These are phyloP conservation scores for Phaeotremella fagi DNA, from an alignment of 768 basidiomycete genomes.

Conservation along the genomic window DNA sequence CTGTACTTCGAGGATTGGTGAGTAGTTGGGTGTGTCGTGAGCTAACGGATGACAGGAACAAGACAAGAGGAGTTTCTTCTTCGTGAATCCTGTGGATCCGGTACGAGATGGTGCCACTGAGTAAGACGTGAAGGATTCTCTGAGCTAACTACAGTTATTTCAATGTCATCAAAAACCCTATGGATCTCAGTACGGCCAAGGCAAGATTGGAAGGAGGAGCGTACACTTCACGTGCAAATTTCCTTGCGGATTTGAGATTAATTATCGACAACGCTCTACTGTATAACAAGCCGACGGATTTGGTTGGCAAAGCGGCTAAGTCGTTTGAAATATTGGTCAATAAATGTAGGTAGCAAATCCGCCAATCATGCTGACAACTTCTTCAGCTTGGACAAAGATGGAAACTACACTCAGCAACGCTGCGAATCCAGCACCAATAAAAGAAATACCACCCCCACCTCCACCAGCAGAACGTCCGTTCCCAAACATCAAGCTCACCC, in stretches of 20 bases:
- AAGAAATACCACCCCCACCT: background rate
- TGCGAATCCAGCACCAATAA: conserved; percentile 6
- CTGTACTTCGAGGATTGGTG: conserved; percentile 65
- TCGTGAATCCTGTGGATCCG: conserved; percentile 92
- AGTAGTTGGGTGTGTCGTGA: conserved; percentile 2
- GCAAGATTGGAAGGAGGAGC: conserved; percentile 80
- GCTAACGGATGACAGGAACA: background rate
- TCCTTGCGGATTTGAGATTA: conserved; percentile 78
- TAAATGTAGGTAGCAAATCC: conserved; percentile 59
- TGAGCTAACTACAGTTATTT: conserved; percentile 62
- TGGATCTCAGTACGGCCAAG: conserved; percentile 86
- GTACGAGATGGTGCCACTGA: conserved; percentile 83
- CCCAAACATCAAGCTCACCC: background rate
- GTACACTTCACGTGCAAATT: conserved; percentile 77
- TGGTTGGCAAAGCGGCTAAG: conserved; percentile 69
- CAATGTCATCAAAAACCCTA: conserved; percentile 81
- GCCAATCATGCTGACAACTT: conserved; percentile 2
- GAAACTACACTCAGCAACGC: conserved; percentile 52
- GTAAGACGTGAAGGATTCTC: conserved; percentile 52
- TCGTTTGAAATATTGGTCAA: conserved; percentile 76
- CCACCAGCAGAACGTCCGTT: conserved; percentile 3
- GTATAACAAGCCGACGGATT: conserved; percentile 67
- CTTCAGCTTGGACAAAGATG: conserved; percentile 65
- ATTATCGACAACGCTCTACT: conserved; percentile 81
- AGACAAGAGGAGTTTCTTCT: conserved; percentile 65